These are phyloP conservation scores for Fusarium palustre DNA, from an alignment of 2,329 filamentous ascomycete species.

Conservation along the genomic window DNA sequence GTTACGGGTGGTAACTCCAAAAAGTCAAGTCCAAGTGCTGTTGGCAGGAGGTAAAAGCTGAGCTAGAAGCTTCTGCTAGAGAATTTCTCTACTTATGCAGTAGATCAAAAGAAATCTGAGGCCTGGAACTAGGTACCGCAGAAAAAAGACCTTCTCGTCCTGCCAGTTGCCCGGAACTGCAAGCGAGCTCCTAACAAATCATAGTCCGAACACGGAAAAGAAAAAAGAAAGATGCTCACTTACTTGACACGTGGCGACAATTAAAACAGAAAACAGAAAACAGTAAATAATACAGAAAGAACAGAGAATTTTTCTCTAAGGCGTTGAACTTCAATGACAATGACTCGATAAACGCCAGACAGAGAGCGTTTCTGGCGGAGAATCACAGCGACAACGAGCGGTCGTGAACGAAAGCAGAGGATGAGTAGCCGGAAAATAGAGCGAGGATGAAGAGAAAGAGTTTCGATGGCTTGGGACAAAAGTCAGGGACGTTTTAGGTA, in stretches of 20 bases:
- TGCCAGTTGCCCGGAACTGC: conserved; percentile 11
- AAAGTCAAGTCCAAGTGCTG: background rate
- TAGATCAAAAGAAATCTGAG: background rate
- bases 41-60: background rate
- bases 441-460: conserved; percentile 15
- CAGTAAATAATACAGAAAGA: conserved; percentile 51
- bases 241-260: conserved; percentile 48
- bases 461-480: background rate
- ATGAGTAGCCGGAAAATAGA: conserved; percentile 13
- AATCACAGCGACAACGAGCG: conserved; percentile 14
- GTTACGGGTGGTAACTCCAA: background rate
- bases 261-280: conserved; percentile 51
- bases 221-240: conserved; percentile 36
- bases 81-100: background rate
- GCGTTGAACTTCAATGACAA: conserved; percentile 38
- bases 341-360: conserved; percentile 20
- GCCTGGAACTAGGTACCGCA: no score
- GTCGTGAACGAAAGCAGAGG: conserved; percentile 14
- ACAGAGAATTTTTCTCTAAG: conserved; percentile 47
- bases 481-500: background rate
- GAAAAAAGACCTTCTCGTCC: background rate
- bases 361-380: conserved; percentile 21
- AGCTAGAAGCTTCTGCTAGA: background rate
- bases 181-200: background rate
- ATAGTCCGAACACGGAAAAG: background rate